Base-by-base conservation (phyloP, 208 protist species). In the Trypanosoma melophagium region DNA sequence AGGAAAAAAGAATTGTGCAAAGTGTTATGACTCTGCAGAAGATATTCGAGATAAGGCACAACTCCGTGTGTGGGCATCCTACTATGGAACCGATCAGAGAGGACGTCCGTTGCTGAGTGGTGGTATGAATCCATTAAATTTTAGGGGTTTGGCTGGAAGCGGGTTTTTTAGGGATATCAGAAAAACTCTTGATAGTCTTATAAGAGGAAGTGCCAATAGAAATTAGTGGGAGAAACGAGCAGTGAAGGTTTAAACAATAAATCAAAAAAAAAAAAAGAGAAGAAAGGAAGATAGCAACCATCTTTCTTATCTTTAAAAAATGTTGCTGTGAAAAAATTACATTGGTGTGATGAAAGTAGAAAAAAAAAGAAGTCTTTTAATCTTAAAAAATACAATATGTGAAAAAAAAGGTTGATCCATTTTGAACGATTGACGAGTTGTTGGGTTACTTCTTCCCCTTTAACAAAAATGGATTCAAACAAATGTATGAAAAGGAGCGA, bases 1-100 rank as follows among this genome's bases (percentile, higher is more conserved):
- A 13, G 88, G 88, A 17, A 49, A 76, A 38, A 83, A 87, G 60
- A 96, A 96, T 74, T 96, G 91, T 68, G 91, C 74, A 22, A 21
- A 57, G 9, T 93, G 85, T 71, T 78, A 75, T 61, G 51, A 3
- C 17, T 54, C 69, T 55, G 51, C 76, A 7, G 54, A 60, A 10
- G 51, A 49, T 57, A 35, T 66, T 5, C 14, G 31, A 7, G 66
- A 69, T 17, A n/a, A n/a, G n/a, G 35, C 75, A 1, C 52, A 60
- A 5, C 25, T 93, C 59, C 73, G 73, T 12, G 69, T 95, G 19
- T 91, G 81, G 82, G 63, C 72, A 21, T 89, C 86, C 0, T 96
- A 94, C 75, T 79, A 87, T 44, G 91, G 91, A 57, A 92, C 88
- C 0, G 91, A 96, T 55, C n/a, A 21, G 7, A 76, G 76, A 21